Evolutionary conservation across 768 basidiomycete species (phyloP), one percentile per base, ranked within the genome.

Genomic region (Mrakia frigida): DNA sequence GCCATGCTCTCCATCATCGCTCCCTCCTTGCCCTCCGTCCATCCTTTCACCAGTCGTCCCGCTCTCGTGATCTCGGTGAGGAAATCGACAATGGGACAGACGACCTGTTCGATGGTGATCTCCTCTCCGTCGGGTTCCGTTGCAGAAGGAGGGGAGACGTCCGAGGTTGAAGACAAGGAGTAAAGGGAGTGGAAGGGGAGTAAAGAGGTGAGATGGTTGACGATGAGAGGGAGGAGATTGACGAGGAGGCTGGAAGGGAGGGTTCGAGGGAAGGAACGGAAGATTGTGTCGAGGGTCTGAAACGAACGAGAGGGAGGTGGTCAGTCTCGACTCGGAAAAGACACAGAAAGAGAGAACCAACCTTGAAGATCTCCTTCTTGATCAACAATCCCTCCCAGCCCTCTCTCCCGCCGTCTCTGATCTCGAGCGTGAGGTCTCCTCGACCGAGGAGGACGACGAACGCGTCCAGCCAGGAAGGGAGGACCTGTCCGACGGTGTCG

Each of bases 381-480:
- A 98, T 86, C 9, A 89, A 85, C 13, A 99, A 83, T 9, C 88
- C 88, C 82, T 96, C 93, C 94, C 95, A 98, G 70, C 88, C 88
- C 67, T 86, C 86, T 25, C 39, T 2, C 23, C 86, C 81, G 80
- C 95, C 94, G 72, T 84, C 83, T 31, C 86, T 83, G 0, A 90
- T 87, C 81, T 92, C 56, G 50, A 18, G 33, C 16, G 35, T 39
- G 68, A 70, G 13, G 33, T 63, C 75, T 23, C 41, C 60, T 23
- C 60, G 41, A 4, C 39, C 25, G 33, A 98, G 85, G 21, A 98
- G 86, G 23, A 89, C 88, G 78, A 88, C 89, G 86, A 98, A 94
- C 0, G 92, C 92, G 52, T 91, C 90, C n/a, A 98, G 84, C 97
- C 97, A 99, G 23, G 89, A 86, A 1, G 95, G 93, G 9, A 96